A percentile compares a stretch with the other conserved stretches of the same genome.
Conservation (phyloP, 2,329 filamentous ascomycete species). For the Tolypocladium tropicale region DNA sequence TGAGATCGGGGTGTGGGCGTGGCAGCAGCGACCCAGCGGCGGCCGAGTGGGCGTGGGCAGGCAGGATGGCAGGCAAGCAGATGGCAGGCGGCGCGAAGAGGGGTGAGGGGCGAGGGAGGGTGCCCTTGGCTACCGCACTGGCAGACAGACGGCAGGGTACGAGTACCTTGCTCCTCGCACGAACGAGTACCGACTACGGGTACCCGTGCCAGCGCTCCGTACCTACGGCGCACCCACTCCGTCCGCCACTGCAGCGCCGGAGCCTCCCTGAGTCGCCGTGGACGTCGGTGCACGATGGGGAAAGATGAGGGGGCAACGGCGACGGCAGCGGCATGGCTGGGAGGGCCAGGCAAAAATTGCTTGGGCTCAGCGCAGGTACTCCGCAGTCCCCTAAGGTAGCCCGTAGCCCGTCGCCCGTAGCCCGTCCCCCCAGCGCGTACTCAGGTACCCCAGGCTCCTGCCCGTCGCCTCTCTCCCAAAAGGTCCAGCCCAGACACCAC, state of each 20-base stretch:
- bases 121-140: background rate
- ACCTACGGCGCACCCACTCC: background rate
- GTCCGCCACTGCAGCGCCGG: background rate
- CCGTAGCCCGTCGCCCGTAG: too few relatives aligned
- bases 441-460: background rate
- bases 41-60: background rate
- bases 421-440: too few relatives aligned
- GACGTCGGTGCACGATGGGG: background rate
- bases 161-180: too few relatives aligned
- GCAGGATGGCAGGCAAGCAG: background rate
- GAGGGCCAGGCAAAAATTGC: background rate
- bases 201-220: background rate
- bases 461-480: background rate
- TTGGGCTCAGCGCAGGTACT: background rate
- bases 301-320: background rate
- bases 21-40: background rate
- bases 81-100: too few relatives aligned
- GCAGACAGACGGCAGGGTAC: background rate
- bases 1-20: background rate
- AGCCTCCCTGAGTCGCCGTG: background rate
- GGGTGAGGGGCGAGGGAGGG: background rate
- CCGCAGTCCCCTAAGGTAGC: too few relatives aligned
- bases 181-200: too few relatives aligned
- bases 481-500: background rate
- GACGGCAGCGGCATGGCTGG: background rate